These are phyloP conservation scores for Hemileia vastatrix DNA, from an alignment of 1,284 basidiomycete genomes.

Conservation along the genomic window DNA sequence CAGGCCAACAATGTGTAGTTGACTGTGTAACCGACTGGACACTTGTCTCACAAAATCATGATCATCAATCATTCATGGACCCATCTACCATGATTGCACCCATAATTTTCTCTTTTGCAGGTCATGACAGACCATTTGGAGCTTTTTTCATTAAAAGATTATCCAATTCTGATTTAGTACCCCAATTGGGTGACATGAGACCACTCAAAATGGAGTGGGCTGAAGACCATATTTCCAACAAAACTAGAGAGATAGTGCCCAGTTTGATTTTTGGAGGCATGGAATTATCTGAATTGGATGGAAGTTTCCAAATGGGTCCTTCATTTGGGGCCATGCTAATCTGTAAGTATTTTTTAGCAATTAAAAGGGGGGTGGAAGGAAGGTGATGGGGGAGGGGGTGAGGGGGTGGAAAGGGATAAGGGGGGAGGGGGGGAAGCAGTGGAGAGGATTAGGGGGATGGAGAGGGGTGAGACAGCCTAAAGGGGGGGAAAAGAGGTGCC, in stretches of 20 bases:
- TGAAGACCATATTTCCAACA: conserved; percentile 52
- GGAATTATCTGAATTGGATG: conserved; percentile 76
- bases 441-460: too few species aligned
- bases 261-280: conserved; percentile 59
- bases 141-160: conserved; percentile 73
- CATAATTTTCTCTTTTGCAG: conserved; percentile 49
- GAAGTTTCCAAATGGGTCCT: conserved; percentile 67
- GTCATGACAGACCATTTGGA: conserved; percentile 65
- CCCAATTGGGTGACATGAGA: conserved; percentile 70
- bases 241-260: conserved; percentile 66
- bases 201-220: conserved; percentile 59
- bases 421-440: too few species aligned
- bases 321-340: conserved; percentile 44
- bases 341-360: too few species aligned
- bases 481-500: too few species aligned
- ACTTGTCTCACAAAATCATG: conserved; percentile 64
- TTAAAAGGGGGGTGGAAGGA: too few species aligned
- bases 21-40: conserved; percentile 80
- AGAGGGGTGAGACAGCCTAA: too few species aligned
- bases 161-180: conserved; percentile 62
- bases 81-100: conserved; percentile 72
- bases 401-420: too few species aligned
- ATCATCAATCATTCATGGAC: conserved; percentile 68
- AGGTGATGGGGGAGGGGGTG: too few species aligned
- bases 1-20: conserved; percentile 58